Evolutionary conservation across 129 eudicot species (phyloP).

Genomic region (Deinandra increscens): DNA sequence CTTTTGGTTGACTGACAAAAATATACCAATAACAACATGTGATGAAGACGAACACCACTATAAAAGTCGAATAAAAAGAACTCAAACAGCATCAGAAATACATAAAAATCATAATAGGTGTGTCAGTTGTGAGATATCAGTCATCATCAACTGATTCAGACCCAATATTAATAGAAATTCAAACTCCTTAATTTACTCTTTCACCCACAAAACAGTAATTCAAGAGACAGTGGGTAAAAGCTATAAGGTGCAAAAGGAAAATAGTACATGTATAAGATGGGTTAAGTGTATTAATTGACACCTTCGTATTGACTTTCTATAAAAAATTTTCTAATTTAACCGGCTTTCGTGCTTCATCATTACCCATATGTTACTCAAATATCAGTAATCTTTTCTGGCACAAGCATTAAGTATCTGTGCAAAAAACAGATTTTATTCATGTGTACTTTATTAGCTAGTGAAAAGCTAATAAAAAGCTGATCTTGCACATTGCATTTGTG

Average conservation of each 20-base stretch:
- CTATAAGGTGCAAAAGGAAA: constrained; percentile 3
- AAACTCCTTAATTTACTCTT: constrained; percentile 1
- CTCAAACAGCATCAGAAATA: background rate
- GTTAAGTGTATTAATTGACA: background rate
- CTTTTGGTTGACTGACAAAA: constrained; percentile 77
- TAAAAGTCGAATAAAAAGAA: background rate
- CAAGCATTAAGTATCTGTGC: background rate
- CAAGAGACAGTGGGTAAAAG: background rate
- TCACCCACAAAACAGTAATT: background rate
- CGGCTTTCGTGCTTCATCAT: background rate
- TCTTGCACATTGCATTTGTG: background rate
- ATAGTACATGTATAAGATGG: background rate
- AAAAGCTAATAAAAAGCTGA: background rate
- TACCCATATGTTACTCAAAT: background rate
- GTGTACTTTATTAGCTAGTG: background rate
- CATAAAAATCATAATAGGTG: background rate
- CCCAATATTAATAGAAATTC: background rate
- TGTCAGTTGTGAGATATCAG: background rate
- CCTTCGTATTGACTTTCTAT: background rate
- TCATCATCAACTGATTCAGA: constrained; percentile 3
- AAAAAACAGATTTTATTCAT: background rate
- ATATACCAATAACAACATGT: background rate
- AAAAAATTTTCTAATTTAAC: background rate
- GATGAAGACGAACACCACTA: background rate
- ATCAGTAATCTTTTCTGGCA: background rate